phyloP scores from a whole-genome alignment of 164 flowering plant genomes.

The Echeveria elegans region DNA sequence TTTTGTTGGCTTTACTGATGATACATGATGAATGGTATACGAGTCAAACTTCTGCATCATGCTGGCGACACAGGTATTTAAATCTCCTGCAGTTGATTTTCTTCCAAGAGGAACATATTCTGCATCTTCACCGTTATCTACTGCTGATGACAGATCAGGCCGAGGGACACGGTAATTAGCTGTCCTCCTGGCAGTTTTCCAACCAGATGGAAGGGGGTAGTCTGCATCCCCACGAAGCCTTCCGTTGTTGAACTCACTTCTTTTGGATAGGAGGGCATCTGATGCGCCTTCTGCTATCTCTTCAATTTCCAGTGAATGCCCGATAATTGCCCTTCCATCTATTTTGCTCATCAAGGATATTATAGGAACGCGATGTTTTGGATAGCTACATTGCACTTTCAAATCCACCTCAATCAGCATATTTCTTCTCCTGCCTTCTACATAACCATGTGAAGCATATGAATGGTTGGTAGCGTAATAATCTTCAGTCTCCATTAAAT shows the following conservation, averaged over 20 bases:
- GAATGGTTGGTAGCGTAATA: slow-evolving; percentile 31
- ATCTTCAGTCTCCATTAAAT: slow-evolving; percentile 25
- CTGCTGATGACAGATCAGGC: slow-evolving; percentile 36
- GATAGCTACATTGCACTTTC: slow-evolving; percentile 56
- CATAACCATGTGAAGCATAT: slow-evolving; percentile 23
- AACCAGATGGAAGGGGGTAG: slow-evolving; percentile 42
- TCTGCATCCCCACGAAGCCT: slow-evolving; percentile 29
- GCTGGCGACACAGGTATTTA: slow-evolving; percentile 18
- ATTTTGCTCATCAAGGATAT: slow-evolving; percentile 72
- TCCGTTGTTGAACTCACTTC: slow-evolving; percentile 25
- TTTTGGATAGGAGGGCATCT: slow-evolving; percentile 25
- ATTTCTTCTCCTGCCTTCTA: slow-evolving; percentile 29
- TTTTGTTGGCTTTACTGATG: slow-evolving; percentile 29
- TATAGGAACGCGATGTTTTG: slow-evolving; percentile 65
- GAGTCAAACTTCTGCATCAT: slow-evolving; percentile 18
- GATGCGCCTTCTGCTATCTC: slow-evolving; percentile 49
- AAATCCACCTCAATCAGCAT: slow-evolving; percentile 67
- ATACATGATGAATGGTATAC: slow-evolving; percentile 19
- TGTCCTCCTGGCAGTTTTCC: slow-evolving; percentile 92
- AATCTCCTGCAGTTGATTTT: slow-evolving; percentile 21
- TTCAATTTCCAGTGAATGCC: slow-evolving; percentile 75
- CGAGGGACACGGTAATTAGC: slow-evolving; percentile 69
- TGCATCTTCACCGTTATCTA: slow-evolving; percentile 31
- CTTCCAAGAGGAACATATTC: slow-evolving; percentile 25
- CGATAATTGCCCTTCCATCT: slow-evolving; percentile 74